Conservation (phyloP, 139 green algal species). For the Chlamydomonas eustigma region DNA sequence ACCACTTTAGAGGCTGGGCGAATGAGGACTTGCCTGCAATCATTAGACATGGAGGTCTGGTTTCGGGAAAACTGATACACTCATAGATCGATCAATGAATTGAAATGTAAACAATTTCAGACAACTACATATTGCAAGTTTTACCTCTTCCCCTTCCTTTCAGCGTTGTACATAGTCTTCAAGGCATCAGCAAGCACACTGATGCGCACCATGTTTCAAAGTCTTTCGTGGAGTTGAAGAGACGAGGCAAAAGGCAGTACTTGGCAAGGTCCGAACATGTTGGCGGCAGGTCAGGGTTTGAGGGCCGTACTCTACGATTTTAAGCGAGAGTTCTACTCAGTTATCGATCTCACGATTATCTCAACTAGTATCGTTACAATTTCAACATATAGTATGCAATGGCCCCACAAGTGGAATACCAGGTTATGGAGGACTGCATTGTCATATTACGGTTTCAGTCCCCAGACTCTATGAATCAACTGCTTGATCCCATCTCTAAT, state of each 20-base stretch:
- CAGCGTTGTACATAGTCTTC: conserved; percentile 98
- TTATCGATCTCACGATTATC: neutral
- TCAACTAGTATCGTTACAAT: neutral
- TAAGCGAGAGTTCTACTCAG: too few species aligned
- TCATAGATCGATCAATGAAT: too few species aligned
- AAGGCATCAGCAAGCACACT: conserved; percentile 93
- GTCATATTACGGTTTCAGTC: conserved; percentile 1
- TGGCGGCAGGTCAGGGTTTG: conserved; percentile 2
- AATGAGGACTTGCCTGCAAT: conserved; percentile 82
- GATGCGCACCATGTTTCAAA: conserved; percentile 88
- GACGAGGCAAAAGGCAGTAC: neutral
- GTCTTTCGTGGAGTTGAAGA: neutral
- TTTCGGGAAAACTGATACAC: too few species aligned
- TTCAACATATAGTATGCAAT: conserved; percentile 1
- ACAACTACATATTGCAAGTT: neutral
- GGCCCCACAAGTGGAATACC: conserved; percentile 6
- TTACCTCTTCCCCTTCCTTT: conserved; percentile 86
- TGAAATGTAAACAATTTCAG: too few species aligned
- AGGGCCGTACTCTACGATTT: too few species aligned
- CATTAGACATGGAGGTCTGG: too few species aligned
- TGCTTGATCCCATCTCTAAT: conserved; percentile 21
- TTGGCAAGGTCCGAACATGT: neutral
- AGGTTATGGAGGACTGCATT: conserved; percentile 17
- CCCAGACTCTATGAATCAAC: conserved; percentile 3
- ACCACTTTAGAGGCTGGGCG: conserved; percentile 96